phyloP scores from a whole-genome alignment of 768 basidiomycete species.

The Suillus luteus region DNA sequence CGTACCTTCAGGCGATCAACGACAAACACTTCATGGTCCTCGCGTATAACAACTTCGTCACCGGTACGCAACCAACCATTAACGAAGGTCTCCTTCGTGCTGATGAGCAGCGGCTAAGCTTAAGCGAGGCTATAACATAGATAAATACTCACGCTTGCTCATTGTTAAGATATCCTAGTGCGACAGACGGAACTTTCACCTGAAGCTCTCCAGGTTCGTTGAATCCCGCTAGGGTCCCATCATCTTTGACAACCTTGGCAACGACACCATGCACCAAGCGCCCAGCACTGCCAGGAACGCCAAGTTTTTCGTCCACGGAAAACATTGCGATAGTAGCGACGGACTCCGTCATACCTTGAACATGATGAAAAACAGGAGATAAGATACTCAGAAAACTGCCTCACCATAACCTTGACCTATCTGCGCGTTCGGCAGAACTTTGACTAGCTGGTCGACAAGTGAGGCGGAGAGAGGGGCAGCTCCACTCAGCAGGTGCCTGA shows the following conservation, averaged over 20 bases:
- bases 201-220: slow-evolving; percentile 64
- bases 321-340: slow-evolving; percentile 54
- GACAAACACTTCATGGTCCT: slow-evolving; percentile 58
- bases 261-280: slow-evolving; percentile 53
- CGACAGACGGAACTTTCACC: slow-evolving; percentile 44
- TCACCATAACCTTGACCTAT: slow-evolving; percentile 68
- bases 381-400: slow-evolving; percentile 6
- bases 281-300: slow-evolving; percentile 53
- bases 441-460: slow-evolving; percentile 45
- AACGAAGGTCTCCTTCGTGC: slow-evolving; percentile 68
- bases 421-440: slow-evolving; percentile 56
- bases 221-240: slow-evolving; percentile 56
- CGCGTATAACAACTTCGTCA: slow-evolving; percentile 58
- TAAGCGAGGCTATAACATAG: not conserved
- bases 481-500: slow-evolving; percentile 57
- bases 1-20: slow-evolving; percentile 63
- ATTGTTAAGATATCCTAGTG: slow-evolving; percentile 53
- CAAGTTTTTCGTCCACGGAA: slow-evolving; percentile 47
- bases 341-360: slow-evolving; percentile 66
- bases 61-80: slow-evolving; percentile 77
- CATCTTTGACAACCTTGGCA: slow-evolving; percentile 55
- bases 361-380: not conserved
- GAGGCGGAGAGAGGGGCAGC: slow-evolving; percentile 67
- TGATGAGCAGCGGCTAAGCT: slow-evolving; percentile 26
- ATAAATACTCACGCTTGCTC: slow-evolving; percentile 54